phyloP scores from a whole-genome alignment of 192 early-diverging fungal species.

The Coemansia umbellata region DNA sequence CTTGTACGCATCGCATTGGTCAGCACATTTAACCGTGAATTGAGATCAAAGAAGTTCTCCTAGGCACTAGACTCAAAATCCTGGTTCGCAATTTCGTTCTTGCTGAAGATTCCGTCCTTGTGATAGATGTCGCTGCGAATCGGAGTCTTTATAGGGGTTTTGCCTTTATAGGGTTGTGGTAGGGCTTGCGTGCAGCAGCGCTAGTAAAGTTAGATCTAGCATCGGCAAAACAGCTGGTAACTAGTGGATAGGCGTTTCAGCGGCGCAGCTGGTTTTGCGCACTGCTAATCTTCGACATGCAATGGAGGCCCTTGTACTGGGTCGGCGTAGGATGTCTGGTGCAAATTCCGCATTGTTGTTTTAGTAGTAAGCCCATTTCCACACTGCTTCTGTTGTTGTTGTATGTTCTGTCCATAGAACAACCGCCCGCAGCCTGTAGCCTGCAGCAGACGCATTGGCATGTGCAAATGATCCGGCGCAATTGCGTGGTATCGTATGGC shows the following conservation, averaged over 20 bases:
- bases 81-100: conserved; percentile 37
- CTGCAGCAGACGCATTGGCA: not conserved
- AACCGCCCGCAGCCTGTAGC: not conserved
- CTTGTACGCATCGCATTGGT: conserved; percentile 19
- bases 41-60: conserved; percentile 47
- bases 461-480: conserved; percentile 36
- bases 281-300: conserved; percentile 27
- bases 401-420: conserved; percentile 6
- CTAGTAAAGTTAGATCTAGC: conserved; percentile 30
- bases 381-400: conserved; percentile 2
- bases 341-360: conserved; percentile 2
- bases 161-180: conserved; percentile 12
- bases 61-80: conserved; percentile 48
- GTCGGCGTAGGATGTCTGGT: conserved; percentile 38
- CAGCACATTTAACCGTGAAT: conserved; percentile 32
- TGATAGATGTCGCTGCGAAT: conserved; percentile 47
- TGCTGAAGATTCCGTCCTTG: conserved; percentile 39
- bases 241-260: not conserved
- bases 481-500: too few relatives aligned
- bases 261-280: conserved; percentile 5
- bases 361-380: conserved; percentile 22
- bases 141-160: conserved; percentile 17
- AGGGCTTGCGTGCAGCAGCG: conserved; percentile 19
- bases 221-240: conserved; percentile 1
- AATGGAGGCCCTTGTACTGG: conserved; percentile 16